phyloP scores from a whole-genome alignment of 2,329 filamentous ascomycete species.

The Claviceps pazoutovae region DNA sequence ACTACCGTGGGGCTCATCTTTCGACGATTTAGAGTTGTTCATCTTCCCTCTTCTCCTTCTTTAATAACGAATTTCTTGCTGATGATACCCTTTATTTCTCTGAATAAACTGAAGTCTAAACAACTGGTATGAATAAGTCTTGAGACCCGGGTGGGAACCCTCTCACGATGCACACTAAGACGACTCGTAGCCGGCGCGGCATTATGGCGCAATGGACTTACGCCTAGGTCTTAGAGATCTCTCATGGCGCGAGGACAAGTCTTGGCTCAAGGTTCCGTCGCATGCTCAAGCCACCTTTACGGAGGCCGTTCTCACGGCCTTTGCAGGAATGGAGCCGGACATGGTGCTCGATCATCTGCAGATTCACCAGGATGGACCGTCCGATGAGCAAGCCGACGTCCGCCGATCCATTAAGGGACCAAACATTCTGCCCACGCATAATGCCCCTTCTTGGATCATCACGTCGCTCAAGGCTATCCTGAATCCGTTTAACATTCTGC shows the following conservation, averaged over 20 bases:
- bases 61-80: not conserved
- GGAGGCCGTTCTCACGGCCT: conserved; percentile 10
- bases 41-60: not conserved
- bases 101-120: not conserved
- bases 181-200: not conserved
- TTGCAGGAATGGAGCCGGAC: conserved; percentile 9
- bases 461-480: conserved; percentile 13
- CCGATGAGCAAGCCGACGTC: conserved; percentile 9
- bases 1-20: conserved; percentile 5
- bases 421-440: conserved; percentile 13
- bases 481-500: conserved; percentile 14
- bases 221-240: not conserved
- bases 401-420: conserved; percentile 12
- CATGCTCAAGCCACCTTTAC: conserved; percentile 6
- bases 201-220: not conserved
- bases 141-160: not conserved
- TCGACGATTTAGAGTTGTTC: not conserved
- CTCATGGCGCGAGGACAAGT: conserved; percentile 2
- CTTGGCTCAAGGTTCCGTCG: conserved; percentile 6
- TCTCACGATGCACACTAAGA: conserved; percentile 4
- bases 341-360: conserved; percentile 11
- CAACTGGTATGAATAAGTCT: conserved; percentile 6
- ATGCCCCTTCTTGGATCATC: conserved; percentile 13
- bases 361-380: conserved; percentile 11
- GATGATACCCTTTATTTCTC: not conserved